phyloP scores from a whole-genome alignment of 2,329 filamentous ascomycete genomes.

The Myriosclerotinia curreyana region DNA sequence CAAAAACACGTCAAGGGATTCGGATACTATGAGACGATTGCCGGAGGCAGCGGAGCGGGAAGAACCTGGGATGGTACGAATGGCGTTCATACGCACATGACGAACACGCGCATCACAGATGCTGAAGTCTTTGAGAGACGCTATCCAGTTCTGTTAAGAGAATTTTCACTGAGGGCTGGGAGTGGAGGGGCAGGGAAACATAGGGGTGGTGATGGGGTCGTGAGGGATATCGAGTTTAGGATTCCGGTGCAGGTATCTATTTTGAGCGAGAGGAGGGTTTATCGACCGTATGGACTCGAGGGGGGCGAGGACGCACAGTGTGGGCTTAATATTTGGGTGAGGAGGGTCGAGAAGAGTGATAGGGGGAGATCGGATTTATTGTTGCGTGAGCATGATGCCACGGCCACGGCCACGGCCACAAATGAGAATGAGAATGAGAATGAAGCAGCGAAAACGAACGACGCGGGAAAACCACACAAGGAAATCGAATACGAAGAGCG shows the following conservation, averaged over 20 bases:
- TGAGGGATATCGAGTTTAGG: constrained; percentile 78
- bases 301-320: constrained; percentile 77
- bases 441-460: background rate
- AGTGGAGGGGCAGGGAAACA: constrained; percentile 64
- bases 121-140: constrained; percentile 73
- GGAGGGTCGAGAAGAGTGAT: constrained; percentile 60
- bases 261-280: constrained; percentile 71
- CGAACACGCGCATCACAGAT: constrained; percentile 80
- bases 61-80: constrained; percentile 68
- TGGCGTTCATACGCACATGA: constrained; percentile 79
- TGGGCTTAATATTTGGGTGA: constrained; percentile 84
- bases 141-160: constrained; percentile 68
- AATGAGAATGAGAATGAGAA: constrained; percentile 23
- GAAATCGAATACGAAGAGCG: constrained; percentile 53
- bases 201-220: constrained; percentile 68
- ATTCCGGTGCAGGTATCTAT: constrained; percentile 77
- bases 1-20: constrained; percentile 68
- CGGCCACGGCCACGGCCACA: too few species aligned
- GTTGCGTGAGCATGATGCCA: constrained; percentile 26
- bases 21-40: constrained; percentile 85
- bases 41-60: constrained; percentile 72
- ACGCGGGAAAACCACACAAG: too few species aligned
- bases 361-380: constrained; percentile 47
- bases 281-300: constrained; percentile 76
- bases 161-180: constrained; percentile 62